phyloP scores from a whole-genome alignment of 2,329 filamentous ascomycete genomes.

The Phoma sp. region DNA sequence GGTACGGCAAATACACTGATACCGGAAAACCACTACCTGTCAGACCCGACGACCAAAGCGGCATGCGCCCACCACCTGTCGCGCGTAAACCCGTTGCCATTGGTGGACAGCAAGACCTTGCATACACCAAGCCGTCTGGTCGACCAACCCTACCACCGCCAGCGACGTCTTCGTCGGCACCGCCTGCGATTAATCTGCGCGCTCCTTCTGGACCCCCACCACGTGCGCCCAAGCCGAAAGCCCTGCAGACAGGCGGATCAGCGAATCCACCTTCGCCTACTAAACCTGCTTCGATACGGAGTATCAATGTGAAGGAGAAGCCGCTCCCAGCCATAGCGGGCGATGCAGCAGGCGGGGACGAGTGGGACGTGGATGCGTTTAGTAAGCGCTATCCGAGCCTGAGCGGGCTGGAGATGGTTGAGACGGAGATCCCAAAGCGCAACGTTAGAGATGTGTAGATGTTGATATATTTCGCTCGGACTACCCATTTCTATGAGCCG shows the following conservation, averaged over 20 bases:
- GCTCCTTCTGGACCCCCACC: slow-evolving; percentile 52
- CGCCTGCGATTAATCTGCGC: slow-evolving; percentile 40
- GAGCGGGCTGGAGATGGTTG: slow-evolving; percentile 86
- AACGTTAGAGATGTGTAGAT: slow-evolving; percentile 22
- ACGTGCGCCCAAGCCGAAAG: slow-evolving; percentile 66
- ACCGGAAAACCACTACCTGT: slow-evolving; percentile 40
- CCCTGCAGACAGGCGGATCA: slow-evolving; percentile 58
- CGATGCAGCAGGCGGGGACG: slow-evolving; percentile 50
- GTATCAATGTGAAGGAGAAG: slow-evolving; percentile 28
- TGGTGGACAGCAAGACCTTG: slow-evolving; percentile 31
- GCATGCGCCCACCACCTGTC: slow-evolving; percentile 30
- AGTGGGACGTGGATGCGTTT: slow-evolving; percentile 72
- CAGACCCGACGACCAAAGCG: slow-evolving; percentile 39
- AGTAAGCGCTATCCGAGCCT: slow-evolving; percentile 87
- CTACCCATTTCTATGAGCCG: neutral
- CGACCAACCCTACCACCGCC: slow-evolving; percentile 33
- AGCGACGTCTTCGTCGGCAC: slow-evolving; percentile 41
- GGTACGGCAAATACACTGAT: slow-evolving; percentile 86
- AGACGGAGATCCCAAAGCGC: slow-evolving; percentile 62
- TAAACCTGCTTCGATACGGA: slow-evolving; percentile 11
- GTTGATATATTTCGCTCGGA: neutral
- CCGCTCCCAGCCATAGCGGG: slow-evolving; percentile 22
- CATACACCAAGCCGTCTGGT: slow-evolving; percentile 37
- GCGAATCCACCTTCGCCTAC: slow-evolving; percentile 22
- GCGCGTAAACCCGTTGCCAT: slow-evolving; percentile 59